Base-by-base conservation (phyloP, 164 flowering plant species). In the Chimonanthus salicifolius region DNA sequence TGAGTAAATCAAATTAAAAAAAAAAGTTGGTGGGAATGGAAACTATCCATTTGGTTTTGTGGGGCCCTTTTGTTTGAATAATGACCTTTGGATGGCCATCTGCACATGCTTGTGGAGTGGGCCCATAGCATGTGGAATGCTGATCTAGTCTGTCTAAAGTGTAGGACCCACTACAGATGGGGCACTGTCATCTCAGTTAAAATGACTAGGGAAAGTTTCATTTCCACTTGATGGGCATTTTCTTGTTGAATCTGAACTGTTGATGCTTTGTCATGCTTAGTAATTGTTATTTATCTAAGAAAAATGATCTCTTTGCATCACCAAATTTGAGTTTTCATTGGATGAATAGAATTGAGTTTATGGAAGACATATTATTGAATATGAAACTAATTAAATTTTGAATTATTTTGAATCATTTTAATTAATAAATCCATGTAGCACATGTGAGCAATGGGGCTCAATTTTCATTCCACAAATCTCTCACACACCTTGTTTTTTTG, bases 1-100 rank as follows among this genome's bases (percentile, higher is more conserved):
- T 79, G 81, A 82, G 85, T 76, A 64, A 74, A 82, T 74, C 78
- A 78, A 82, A 82, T 69, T 74, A 13, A 66, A 74, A 54, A 54
- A 54, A 54, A 9, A 10, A 9, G 16, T 11, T 11, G 60, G 60
- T 71, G 73, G 75, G 58, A 72, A 64, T 68, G 43, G 16, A 6
- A 15, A n/a, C 60, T n/a, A 54, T 54, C 60, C 16, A 54, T 54
- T 54, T 54, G 60, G 60, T 13, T 54, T 54, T 9, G 60, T 54
- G 60, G 60, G 60, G 16, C 60, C 33, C 33, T 33, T 33, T 33
- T 33, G 33, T 10, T 54, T 54, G n/a, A 54, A 33, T 33, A 54
- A 54, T 54, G 60, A 54, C 16, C 16, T 54, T 54, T 54, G 60
- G 16, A 54, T 10, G 16, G 60, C 16, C 16, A 15, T 13, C 16